Conservation (phyloP, 495 filamentous ascomycete species). For the Aspergillus sparsus region DNA sequence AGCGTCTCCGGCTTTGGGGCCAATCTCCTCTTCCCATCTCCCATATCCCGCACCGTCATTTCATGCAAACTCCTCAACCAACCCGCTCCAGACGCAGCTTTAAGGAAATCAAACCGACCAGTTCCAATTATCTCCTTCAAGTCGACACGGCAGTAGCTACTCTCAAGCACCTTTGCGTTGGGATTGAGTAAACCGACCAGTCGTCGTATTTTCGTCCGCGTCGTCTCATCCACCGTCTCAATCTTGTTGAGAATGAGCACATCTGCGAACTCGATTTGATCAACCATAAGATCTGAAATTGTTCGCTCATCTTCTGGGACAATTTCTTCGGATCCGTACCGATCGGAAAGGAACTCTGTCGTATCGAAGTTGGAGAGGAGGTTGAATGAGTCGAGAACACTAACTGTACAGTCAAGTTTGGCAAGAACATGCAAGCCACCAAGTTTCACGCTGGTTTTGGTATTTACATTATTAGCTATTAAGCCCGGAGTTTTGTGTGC, state of each 20-base stretch:
- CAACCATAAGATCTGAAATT: constrained; percentile 61
- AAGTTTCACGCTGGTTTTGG: constrained; percentile 43
- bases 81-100: constrained; percentile 45
- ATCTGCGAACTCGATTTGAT: constrained; percentile 65
- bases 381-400: constrained; percentile 60
- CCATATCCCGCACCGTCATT: constrained; percentile 47
- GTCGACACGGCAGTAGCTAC: constrained; percentile 47
- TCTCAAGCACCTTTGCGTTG: constrained; percentile 50
- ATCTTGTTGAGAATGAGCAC: constrained; percentile 60
- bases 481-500: too few species aligned
- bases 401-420: constrained; percentile 59
- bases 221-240: constrained; percentile 42
- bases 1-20: constrained; percentile 59
- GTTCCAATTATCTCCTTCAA: constrained; percentile 55
- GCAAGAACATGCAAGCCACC: constrained; percentile 56
- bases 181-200: constrained; percentile 53
- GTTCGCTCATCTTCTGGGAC: constrained; percentile 59
- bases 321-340: constrained; percentile 43
- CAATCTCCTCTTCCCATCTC: constrained; percentile 40
- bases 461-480: too few species aligned
- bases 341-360: constrained; percentile 55
- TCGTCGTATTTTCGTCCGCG: constrained; percentile 41
- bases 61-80: constrained; percentile 54
- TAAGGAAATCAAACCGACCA: constrained; percentile 46
- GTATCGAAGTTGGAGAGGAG: constrained; percentile 59